Conservation (phyloP, 1,284 basidiomycete species). For the Cerrena zonata region DNA sequence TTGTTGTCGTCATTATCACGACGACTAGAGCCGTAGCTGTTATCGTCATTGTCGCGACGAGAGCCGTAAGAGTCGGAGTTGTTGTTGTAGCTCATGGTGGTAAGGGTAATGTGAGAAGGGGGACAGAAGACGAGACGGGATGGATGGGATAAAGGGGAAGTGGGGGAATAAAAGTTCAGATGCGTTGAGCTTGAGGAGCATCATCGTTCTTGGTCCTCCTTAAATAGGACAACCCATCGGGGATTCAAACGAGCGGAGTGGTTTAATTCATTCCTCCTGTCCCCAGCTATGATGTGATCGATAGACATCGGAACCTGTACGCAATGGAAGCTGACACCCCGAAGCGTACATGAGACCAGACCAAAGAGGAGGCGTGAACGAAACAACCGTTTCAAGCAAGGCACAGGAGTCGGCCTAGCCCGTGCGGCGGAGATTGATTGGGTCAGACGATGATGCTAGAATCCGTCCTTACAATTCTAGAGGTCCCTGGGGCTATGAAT, state of each 20-base stretch:
- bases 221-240: background rate
- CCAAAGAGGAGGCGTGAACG: background rate
- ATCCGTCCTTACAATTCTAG: too few relatives aligned
- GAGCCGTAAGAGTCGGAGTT: constrained; percentile 14
- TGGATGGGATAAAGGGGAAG: background rate
- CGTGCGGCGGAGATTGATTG: background rate
- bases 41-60: constrained; percentile 11
- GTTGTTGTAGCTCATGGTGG: constrained; percentile 10
- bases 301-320: background rate
- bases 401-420: background rate
- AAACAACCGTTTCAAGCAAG: background rate
- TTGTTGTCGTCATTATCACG: constrained; percentile 14
- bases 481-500: too few relatives aligned
- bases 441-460: background rate
- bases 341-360: background rate
- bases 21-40: constrained; percentile 7
- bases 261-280: background rate
- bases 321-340: background rate
- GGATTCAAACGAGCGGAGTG: background rate
- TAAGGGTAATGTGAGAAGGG: background rate
- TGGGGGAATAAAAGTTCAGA: background rate
- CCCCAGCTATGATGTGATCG: background rate
- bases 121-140: background rate
- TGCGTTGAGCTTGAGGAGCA: background rate
- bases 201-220: background rate